Evolutionary conservation across 129 eudicot genomes (phyloP), one percentile per base, ranked within the genome.

Genomic region (Silybum marianum): DNA sequence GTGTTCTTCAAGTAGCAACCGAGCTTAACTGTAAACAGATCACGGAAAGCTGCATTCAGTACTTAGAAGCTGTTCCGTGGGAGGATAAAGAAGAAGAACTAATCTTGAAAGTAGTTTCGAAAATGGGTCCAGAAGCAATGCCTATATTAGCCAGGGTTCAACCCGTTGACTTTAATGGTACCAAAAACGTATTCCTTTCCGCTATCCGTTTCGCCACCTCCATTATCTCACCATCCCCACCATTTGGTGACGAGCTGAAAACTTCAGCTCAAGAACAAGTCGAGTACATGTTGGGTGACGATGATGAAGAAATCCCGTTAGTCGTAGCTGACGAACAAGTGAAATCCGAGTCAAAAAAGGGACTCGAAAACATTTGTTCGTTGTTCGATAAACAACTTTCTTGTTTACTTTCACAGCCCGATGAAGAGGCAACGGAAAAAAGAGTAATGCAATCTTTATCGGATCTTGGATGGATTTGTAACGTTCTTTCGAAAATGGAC

Each of bases 251-350:
- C 69, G 94, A 92, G 84, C 83, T 91, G 12, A 86, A 60, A 84
- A 83, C 80, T 62, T 95, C 99, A 21, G 99, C 99, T 67, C 99
- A 92, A 85, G 99, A 95, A 78, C 99, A 95, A 81, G 86, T 91
- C 7, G 99, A 92, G 6, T 95, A 86, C 95, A 92, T 95, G 99
- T 87, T 95, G 30, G 95, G 87, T 9, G 94, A 92, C 51, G 97
- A 91, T 34, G 99, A 89, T 44, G 93, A 88, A 42, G 93, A 89
- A 12, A 85, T 86, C 54, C 88, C 91, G 0, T 81, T 90, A 69
- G 81, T 92, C 84, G 82, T 83, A 36, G 78, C 97, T 6, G 97
- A 95, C 14, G 89, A 85, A 51, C 92, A 92, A 66, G 92, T 95
- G 14, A 89, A 82, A 73, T 23, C 68, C 2, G 97, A 89, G 88